Evolutionary conservation across 192 early-diverging fungal species (phyloP).

Genomic region (Linnemannia elongata): DNA sequence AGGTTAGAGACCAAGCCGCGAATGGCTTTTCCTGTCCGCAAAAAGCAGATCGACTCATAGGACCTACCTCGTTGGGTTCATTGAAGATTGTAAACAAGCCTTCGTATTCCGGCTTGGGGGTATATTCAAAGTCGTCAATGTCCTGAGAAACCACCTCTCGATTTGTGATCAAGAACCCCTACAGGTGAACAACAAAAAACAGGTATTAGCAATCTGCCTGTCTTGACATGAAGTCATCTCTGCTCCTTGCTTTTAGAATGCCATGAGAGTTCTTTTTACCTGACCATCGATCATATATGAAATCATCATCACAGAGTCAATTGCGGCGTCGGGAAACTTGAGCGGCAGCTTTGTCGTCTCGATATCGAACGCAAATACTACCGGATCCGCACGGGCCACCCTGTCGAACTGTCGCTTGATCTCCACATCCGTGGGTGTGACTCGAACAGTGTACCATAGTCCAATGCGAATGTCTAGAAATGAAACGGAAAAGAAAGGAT

Average conservation of each 20-base stretch:
- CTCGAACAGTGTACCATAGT: conserved; percentile 90
- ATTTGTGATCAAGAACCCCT: conserved; percentile 98
- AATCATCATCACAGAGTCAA: conserved; percentile 99
- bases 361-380: conserved; percentile 97
- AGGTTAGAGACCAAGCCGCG: not conserved
- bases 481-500: not conserved
- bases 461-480: conserved; percentile 91
- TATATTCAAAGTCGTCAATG: conserved; percentile 98
- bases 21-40: not conserved
- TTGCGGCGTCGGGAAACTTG: conserved; percentile 93
- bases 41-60: not conserved
- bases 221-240: not conserved
- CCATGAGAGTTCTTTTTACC: conserved; percentile 60
- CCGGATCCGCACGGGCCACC: conserved; percentile 94
- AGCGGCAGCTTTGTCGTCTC: conserved; percentile 98
- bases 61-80: conserved; percentile 85
- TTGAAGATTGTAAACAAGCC: conserved; percentile 98
- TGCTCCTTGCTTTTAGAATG: not conserved
- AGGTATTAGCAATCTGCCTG: not conserved
- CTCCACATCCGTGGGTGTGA: conserved; percentile 63
- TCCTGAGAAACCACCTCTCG: conserved; percentile 95
- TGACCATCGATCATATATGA: conserved; percentile 99
- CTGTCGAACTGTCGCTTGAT: conserved; percentile 80
- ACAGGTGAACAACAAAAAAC: not conserved
- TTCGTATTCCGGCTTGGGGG: conserved; percentile 94